Base-by-base conservation (phyloP, 2,329 filamentous ascomycete genomes). In the Fusarium miscanthi region DNA sequence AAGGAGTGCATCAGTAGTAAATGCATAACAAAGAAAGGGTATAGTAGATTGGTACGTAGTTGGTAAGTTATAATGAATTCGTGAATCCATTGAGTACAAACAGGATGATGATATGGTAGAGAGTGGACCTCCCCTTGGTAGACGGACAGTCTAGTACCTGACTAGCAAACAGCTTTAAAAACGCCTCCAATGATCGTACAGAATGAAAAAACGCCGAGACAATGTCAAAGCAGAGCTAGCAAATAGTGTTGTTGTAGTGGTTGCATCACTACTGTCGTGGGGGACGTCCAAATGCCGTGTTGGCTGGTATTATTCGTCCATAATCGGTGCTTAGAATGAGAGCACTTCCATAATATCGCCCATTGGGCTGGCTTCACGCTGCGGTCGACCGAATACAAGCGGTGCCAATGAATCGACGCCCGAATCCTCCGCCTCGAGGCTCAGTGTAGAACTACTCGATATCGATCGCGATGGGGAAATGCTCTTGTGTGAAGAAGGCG, bases 331-430 rank as follows among this genome's bases (percentile, higher is more conserved):
- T 42, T 54, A 74, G 46, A 62, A 75, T 2, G 66, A 59, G 23
- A 75, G 40, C 45, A 75, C 73, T 42, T 75, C 73, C 43, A 75
- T 72, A 3, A 75, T 75, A 33, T 75, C 73, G 7, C 73, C 73
- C 61, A 75, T 75, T 5, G 66, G 57, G 6, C 70, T 68, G 17
- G 64, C 48, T 52, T 74, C 58, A 16, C 73, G 53, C 31, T 75
- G 60, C 25, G 63, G 66, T 52, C 73, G 46, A 13, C 73, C 73
- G 52, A 75, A 75, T 11, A 75, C 73, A 40, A 75, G 27, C 2
- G 73, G 73, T 13, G 73, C 73, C 3, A 75, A 35, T 6, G 43
- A 46, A 25, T 75, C 73, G n/a, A 65, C 45, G 11, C 53, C 69
- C 4, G 48, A 63, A 11, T 74, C 73, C 10, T 75, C 73, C 5